phyloP scores from a whole-genome alignment of 805 yeast genomes.

The Kuraishia ogatae region DNA sequence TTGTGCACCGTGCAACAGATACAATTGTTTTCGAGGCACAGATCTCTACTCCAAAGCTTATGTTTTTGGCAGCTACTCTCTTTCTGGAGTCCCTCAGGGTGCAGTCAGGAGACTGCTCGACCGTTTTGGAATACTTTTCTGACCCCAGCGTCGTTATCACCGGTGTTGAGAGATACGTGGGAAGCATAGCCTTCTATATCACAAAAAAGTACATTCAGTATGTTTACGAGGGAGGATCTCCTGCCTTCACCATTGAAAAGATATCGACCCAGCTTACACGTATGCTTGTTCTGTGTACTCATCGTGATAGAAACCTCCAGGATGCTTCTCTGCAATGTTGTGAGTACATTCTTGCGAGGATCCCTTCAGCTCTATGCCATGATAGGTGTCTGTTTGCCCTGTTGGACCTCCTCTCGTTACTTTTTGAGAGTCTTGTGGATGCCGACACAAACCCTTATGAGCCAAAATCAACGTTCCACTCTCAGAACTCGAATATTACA shows the following conservation, averaged over 20 bases:
- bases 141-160: conserved; percentile 73
- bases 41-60: conserved; percentile 65
- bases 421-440: conserved; percentile 76
- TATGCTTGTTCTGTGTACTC: conserved; percentile 65
- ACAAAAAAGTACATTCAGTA: conserved; percentile 46
- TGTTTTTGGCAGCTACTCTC: conserved; percentile 80
- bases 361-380: conserved; percentile 78
- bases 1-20: conserved; percentile 44
- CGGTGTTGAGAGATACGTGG: conserved; percentile 62
- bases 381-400: conserved; percentile 65
- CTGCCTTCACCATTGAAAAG: conserved; percentile 45
- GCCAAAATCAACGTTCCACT: conserved; percentile 61
- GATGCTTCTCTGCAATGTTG: conserved; percentile 74
- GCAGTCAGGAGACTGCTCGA: conserved; percentile 72
- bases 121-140: conserved; percentile 68
- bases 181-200: conserved; percentile 52
- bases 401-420: conserved; percentile 68
- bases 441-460: conserved; percentile 79
- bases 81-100: conserved; percentile 76
- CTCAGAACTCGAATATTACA: conserved; percentile 33
- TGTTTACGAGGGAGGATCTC: conserved; percentile 43
- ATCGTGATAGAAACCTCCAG: conserved; percentile 67
- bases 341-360: conserved; percentile 49
- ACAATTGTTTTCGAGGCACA: conserved; percentile 27
- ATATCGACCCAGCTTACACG: conserved; percentile 64